phyloP scores from a whole-genome alignment of 305 asterid genomes.

The Solanum hybrid region DNA sequence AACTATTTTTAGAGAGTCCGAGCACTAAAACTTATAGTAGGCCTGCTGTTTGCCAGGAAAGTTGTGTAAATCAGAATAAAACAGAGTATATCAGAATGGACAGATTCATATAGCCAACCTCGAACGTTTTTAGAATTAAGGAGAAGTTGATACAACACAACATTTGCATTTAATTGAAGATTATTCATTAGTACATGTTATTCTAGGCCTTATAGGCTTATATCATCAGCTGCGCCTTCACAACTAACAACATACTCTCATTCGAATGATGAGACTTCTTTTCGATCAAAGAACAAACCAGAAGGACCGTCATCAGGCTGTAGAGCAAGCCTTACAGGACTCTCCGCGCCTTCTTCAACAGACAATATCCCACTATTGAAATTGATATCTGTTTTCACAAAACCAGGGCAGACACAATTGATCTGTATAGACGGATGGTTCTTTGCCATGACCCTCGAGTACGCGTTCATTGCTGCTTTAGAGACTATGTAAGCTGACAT shows the following conservation, averaged over 20 bases:
- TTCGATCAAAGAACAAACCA: conserved; percentile 31
- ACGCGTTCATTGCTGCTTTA: conserved; percentile 51
- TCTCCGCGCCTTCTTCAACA: conserved; percentile 47
- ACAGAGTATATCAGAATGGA: no score
- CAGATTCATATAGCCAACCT: no score
- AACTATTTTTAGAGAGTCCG: no score
- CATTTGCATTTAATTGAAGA: neutral
- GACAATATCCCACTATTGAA: conserved; percentile 22
- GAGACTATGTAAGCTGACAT: conserved; percentile 39
- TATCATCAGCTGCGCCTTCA: neutral
- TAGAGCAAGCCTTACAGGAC: conserved; percentile 35
- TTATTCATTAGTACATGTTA: neutral
- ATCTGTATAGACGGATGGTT: conserved; percentile 24
- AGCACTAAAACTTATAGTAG: no score
- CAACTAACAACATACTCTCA: neutral
- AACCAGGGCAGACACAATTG: conserved; percentile 55
- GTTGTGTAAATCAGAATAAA: no score
- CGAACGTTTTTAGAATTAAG: neutral
- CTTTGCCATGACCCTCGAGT: conserved; percentile 44
- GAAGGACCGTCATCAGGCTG: conserved; percentile 46
- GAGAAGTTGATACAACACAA: neutral
- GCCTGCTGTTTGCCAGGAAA: no score
- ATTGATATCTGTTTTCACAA: conserved; percentile 41
- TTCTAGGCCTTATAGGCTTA: neutral
- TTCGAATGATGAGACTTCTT: conserved; percentile 25